Conservation (phyloP, 1,284 basidiomycete species). For the Apiotrichum gracile region DNA sequence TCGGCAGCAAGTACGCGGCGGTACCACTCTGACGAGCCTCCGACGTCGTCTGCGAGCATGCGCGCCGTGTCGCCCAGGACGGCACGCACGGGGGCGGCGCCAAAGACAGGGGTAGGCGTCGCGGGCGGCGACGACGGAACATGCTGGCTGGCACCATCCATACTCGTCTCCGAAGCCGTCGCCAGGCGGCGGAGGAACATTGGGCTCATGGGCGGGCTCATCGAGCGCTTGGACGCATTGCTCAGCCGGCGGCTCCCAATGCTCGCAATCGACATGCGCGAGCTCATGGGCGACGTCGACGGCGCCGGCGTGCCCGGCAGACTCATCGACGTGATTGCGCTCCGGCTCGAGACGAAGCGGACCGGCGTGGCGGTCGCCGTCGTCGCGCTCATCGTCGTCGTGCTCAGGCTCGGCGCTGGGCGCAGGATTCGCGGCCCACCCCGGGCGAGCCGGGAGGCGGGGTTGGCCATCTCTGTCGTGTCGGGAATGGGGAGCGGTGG, state of each 20-base stretch:
- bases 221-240: not conserved
- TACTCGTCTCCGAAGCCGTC: not conserved
- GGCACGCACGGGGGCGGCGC: not conserved
- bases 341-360: not conserved
- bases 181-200: not conserved
- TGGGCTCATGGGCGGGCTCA: not conserved
- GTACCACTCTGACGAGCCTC: constrained; percentile 34
- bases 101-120: not conserved
- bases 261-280: not conserved
- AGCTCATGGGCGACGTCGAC: not conserved
- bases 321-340: not conserved
- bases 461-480: not conserved
- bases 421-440: no score
- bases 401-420: not conserved
- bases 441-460: no score
- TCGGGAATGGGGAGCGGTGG: not conserved
- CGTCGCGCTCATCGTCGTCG: not conserved
- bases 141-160: not conserved
- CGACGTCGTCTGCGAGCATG: constrained; percentile 34
- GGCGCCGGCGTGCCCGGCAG: not conserved
- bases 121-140: not conserved
- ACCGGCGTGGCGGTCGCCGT: not conserved
- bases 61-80: not conserved
- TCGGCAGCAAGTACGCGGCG: constrained; percentile 18
- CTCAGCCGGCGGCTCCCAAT: not conserved